These are phyloP conservation scores for Monosporascus sp. DNA, from an alignment of 2,329 filamentous ascomycete genomes.

Conservation along the genomic window DNA sequence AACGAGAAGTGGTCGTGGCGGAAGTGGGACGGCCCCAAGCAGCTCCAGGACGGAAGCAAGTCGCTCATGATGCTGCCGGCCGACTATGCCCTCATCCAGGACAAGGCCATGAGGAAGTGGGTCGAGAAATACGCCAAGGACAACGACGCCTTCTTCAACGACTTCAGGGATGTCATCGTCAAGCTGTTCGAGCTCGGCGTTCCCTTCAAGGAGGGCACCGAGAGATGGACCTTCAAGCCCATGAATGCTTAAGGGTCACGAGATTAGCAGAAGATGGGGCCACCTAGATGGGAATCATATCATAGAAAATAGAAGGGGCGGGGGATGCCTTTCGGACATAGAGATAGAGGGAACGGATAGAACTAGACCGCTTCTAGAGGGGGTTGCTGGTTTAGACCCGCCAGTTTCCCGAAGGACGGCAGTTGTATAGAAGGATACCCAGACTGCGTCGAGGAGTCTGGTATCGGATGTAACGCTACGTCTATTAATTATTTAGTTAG, in stretches of 20 bases:
- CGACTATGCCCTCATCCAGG: conserved; percentile 80
- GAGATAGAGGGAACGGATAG: neutral
- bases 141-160: conserved; percentile 86
- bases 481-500: neutral
- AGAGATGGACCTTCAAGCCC: conserved; percentile 63
- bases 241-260: conserved; percentile 28
- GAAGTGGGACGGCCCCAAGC: conserved; percentile 88
- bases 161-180: conserved; percentile 73
- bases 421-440: neutral
- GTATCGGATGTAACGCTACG: neutral
- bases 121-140: conserved; percentile 89
- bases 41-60: conserved; percentile 78
- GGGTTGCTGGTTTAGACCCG: neutral
- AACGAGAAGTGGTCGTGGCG: conserved; percentile 89
- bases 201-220: conserved; percentile 65
- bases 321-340: neutral
- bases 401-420: neutral
- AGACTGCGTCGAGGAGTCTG: neutral
- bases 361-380: neutral
- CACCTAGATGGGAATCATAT: neutral
- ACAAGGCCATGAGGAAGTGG: conserved; percentile 76
- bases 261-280: too few relatives aligned
- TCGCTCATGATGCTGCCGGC: conserved; percentile 95
- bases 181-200: conserved; percentile 94
- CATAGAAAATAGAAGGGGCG: neutral